Percentiles rank a stretch among this genome's conserved stretches.
Evolutionary conservation across 768 basidiomycete genomes (phyloP).

Genomic region (Naematelia encephala): DNA sequence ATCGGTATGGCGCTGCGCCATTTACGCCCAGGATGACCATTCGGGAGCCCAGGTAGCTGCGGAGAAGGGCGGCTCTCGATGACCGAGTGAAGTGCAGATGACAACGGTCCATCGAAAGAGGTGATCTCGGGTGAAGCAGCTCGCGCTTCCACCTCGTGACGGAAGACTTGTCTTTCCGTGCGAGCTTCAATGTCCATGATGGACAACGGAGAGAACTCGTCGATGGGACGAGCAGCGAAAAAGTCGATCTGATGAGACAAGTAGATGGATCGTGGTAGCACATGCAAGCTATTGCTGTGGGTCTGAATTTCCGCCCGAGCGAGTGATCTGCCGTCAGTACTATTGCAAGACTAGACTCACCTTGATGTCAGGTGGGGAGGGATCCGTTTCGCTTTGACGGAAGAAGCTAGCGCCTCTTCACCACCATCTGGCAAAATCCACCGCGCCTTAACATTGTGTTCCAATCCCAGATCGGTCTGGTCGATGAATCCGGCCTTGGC

Average conservation of each 20-base stretch:
- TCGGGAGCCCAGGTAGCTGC: slow-evolving; percentile 76
- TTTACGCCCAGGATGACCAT: slow-evolving; percentile 54
- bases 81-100: slow-evolving; percentile 65
- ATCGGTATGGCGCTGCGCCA: slow-evolving; percentile 30
- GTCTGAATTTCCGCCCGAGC: slow-evolving; percentile 81
- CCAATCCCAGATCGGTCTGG: slow-evolving; percentile 11
- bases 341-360: neutral
- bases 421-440: slow-evolving; percentile 22
- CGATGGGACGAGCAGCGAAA: slow-evolving; percentile 69
- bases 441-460: slow-evolving; percentile 16
- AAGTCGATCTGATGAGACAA: slow-evolving; percentile 82
- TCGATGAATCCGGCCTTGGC: slow-evolving; percentile 4
- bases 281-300: slow-evolving; percentile 56
- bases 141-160: slow-evolving; percentile 64
- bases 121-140: slow-evolving; percentile 49
- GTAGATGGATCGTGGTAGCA: slow-evolving; percentile 74
- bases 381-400: neutral
- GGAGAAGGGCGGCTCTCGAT: slow-evolving; percentile 56
- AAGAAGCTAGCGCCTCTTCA: neutral
- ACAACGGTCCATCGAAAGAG: slow-evolving; percentile 75
- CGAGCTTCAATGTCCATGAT: slow-evolving; percentile 62
- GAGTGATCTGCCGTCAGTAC: slow-evolving; percentile 51
- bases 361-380: neutral
- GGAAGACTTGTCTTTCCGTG: slow-evolving; percentile 65
- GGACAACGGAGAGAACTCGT: slow-evolving; percentile 64